Base-by-base conservation (phyloP, 371 early-diverging fungal genomes). In the Fennellomyces sp. region DNA sequence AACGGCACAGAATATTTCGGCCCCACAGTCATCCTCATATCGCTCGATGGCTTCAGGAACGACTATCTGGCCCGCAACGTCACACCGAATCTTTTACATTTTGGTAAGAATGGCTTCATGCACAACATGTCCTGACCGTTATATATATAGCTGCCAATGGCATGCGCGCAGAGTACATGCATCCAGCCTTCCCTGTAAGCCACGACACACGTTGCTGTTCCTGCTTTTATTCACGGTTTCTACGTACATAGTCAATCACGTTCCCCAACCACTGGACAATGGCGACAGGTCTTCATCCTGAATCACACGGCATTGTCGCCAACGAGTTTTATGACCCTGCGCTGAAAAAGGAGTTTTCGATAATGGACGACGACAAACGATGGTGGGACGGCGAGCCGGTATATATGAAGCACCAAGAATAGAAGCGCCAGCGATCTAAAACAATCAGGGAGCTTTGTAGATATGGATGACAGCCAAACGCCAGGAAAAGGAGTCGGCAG, bases 231-330 rank as follows among this genome's bases (percentile, higher is more conserved):
- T 31, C 11, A 31, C 10, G 25, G 10, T 53, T n/a, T 15, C 33
- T 36, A 31, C 29, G 2, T 23, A 7, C 13, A 21, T 52, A 83
- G 83, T 67, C 81, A 13, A 73, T 91, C 31, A 97, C 97, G 0
- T 96, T 95, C 62, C 93, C 97, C 4, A 97, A 97, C 75, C 97
- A 97, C 68, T 96, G 93, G 74, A 84, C 96, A 2, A 68, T 97
- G 19, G 92, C 79, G 2, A 97, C 98, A 2, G 98, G 98, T 5
- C 68, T 96, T 42, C 92, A 90, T 65, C 97, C 98, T 0, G 91
- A 92, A 47, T 73, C 83, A 3, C 97, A 97, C 63, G 98, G 97
- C 4, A 97, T 97, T 63, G 92, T 97, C 2, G 88, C 85, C 48
- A 97, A 97, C 70, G 81, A 76, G 28, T 97, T 97, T 66, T 92